Conservation (phyloP, 2,329 filamentous ascomycete genomes). For the Coccinonectria pachysandricola region DNA sequence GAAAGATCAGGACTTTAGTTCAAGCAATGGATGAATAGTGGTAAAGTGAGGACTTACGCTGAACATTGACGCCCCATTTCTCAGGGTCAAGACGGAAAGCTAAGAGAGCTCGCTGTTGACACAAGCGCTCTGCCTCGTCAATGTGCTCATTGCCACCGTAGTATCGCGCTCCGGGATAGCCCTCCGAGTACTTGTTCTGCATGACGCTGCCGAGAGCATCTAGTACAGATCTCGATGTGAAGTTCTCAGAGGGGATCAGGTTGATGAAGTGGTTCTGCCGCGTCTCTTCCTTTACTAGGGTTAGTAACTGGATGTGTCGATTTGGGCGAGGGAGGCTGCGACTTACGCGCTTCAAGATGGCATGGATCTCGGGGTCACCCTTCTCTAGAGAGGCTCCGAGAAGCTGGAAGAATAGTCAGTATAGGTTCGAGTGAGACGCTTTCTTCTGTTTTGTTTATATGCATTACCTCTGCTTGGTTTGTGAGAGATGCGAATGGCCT, state of each 20-base stretch:
- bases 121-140: constrained; percentile 75
- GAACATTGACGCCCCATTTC: constrained; percentile 96
- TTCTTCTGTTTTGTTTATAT: too few species aligned
- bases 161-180: constrained; percentile 87
- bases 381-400: constrained; percentile 66
- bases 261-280: constrained; percentile 97
- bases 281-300: constrained; percentile 61
- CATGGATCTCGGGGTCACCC: constrained; percentile 71
- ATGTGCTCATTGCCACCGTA: constrained; percentile 95
- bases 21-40: background rate
- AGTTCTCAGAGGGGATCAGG: constrained; percentile 85
- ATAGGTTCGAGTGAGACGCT: too few species aligned
- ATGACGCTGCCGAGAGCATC: constrained; percentile 83
- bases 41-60: constrained; percentile 43
- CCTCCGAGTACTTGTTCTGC: constrained; percentile 98
- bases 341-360: constrained; percentile 74
- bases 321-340: background rate
- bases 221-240: constrained; percentile 79
- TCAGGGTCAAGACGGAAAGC: constrained; percentile 71
- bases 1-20: constrained; percentile 2
- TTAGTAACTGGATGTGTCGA: background rate
- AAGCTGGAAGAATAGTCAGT: constrained; percentile 42
- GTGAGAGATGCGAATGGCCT: constrained; percentile 11
- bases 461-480: constrained; percentile 15
- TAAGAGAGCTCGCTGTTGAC: constrained; percentile 76